Evolutionary conservation across 768 basidiomycete genomes (phyloP).

Genomic region (Lactarius quietus): DNA sequence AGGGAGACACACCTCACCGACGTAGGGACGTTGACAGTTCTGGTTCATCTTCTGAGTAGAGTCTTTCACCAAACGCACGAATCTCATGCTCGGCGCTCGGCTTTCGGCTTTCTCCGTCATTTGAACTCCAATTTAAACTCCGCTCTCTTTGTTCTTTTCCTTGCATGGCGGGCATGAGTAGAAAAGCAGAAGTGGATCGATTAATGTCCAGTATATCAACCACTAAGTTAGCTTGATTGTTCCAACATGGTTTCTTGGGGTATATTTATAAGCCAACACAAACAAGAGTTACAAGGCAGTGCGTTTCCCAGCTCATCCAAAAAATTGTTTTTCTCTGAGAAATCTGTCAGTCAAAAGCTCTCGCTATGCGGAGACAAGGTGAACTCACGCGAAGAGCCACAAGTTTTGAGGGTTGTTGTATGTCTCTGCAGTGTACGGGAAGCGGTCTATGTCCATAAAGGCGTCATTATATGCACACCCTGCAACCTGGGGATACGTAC

Average conservation of each 20-base stretch:
- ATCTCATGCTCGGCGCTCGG: no score
- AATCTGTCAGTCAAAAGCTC: not conserved
- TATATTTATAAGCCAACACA: no score
- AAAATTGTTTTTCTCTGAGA: not conserved
- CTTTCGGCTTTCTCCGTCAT: no score
- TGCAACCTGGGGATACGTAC: conserved; percentile 16
- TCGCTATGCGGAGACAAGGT: not conserved
- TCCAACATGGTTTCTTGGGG: no score
- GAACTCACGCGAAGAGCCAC: conserved; percentile 22
- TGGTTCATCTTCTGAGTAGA: conserved; percentile 25
- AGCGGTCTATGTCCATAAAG: conserved; percentile 6
- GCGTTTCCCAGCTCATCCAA: not conserved
- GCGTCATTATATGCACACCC: not conserved
- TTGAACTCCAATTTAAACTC: no score
- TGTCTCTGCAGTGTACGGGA: conserved; percentile 18
- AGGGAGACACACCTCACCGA: conserved; percentile 72
- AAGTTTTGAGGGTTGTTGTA: conserved; percentile 22
- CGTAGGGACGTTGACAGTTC: conserved; percentile 51
- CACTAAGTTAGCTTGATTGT: no score
- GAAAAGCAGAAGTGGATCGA: no score
- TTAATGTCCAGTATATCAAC: no score
- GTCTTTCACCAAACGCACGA: no score
- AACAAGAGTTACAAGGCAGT: no score
- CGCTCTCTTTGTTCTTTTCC: no score
- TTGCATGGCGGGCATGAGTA: no score